A percentile compares a stretch with the other conserved stretches of the same genome.
phyloP scores from a whole-genome alignment of 164 flowering plant species.

The Sextonia rubra region DNA sequence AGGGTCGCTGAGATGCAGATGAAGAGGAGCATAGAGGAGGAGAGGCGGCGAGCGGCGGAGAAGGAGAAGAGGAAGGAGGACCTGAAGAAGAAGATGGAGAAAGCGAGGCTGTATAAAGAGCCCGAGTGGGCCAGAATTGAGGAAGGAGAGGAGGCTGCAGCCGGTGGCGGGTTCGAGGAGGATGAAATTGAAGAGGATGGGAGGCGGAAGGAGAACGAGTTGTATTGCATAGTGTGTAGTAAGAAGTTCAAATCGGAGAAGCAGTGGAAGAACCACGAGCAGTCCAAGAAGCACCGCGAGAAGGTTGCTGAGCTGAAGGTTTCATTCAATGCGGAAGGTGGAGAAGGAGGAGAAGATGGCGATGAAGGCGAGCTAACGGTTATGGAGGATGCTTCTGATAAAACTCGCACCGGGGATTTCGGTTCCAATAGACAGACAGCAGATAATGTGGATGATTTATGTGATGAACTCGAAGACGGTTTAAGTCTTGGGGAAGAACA shows the following conservation, averaged over 20 bases:
- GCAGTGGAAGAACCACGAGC: conserved; percentile 98
- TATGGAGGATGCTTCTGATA: conserved; percentile 13
- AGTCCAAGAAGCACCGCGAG: conserved; percentile 93
- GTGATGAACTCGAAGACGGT: conserved; percentile 33
- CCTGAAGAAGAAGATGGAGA: conserved; percentile 66
- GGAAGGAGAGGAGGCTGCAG: conserved; percentile 25
- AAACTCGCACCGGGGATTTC: conserved; percentile 7
- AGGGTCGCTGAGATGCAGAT: conserved; percentile 79
- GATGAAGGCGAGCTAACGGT: conserved; percentile 13
- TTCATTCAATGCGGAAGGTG: conserved; percentile 20
- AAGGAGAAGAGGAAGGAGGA: conserved; percentile 47
- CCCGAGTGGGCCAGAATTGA: conserved; percentile 77
- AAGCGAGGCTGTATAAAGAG: conserved; percentile 57
- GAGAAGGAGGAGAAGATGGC: conserved; percentile 15
- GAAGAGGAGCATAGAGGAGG: conserved; percentile 64
- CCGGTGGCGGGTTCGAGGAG: conserved; percentile 31
- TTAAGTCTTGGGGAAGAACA: conserved; percentile 25
- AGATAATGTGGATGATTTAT: conserved; percentile 30
- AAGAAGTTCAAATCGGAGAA: conserved; percentile 96
- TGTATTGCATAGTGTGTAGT: conserved; percentile 78
- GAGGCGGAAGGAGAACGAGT: conserved; percentile 39
- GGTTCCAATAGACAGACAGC: conserved; percentile 15
- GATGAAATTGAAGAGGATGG: conserved; percentile 20
- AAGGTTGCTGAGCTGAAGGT: conserved; percentile 68
- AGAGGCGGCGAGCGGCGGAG: conserved; percentile 60